Evolutionary conservation across 2,329 filamentous ascomycete species (phyloP).

Genomic region (Trichoderma breve): DNA sequence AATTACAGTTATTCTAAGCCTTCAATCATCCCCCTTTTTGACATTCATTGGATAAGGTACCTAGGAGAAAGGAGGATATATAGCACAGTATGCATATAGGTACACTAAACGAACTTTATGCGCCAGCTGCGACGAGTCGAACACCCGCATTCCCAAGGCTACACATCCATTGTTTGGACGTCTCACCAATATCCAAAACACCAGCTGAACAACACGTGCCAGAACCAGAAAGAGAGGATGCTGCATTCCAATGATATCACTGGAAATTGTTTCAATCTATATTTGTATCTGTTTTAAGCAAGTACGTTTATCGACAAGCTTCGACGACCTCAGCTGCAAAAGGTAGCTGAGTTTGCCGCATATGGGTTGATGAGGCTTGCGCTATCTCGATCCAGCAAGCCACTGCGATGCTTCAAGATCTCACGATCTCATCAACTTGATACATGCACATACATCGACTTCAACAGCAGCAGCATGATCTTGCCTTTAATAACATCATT

Average conservation of each 20-base stretch:
- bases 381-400: neutral
- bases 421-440: neutral
- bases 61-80: neutral
- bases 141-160: neutral
- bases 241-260: constrained; percentile 1
- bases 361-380: neutral
- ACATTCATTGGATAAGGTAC: neutral
- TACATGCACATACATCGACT: neutral
- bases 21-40: neutral
- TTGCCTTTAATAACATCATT: no score
- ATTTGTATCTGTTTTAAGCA: neutral
- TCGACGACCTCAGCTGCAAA: neutral
- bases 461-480: neutral
- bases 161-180: neutral
- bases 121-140: neutral
- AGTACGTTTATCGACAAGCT: neutral
- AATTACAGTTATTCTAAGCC: neutral
- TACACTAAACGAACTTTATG: neutral
- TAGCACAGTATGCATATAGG: neutral
- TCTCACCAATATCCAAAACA: constrained; percentile 3
- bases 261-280: neutral
- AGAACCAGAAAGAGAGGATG: neutral
- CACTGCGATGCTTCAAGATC: neutral
- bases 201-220: neutral
- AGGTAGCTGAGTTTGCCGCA: neutral